Evolutionary conservation across 768 basidiomycete species (phyloP), one percentile per base, ranked within the genome.

Genomic region (Tubosaeta sp.): DNA sequence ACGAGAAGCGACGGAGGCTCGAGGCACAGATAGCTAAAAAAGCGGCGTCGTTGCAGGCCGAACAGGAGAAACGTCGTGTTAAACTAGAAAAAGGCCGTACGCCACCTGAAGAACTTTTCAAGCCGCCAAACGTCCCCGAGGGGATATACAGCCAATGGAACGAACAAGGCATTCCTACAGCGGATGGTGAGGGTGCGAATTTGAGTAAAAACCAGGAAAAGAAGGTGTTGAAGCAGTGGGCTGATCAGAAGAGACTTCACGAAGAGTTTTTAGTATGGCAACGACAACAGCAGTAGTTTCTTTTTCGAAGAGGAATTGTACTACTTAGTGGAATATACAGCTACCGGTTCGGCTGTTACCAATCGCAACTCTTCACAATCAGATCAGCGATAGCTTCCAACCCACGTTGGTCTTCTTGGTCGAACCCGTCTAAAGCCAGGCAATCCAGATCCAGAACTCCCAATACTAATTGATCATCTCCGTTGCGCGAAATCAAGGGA

Each of bases 381-480:
- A 90, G 68, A 54, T 75, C 67, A 21, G 81, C 81, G 46, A 95
- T 87, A 58, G 70, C 77, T 71, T 90, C 84, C 53, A 96, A 66
- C 14, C 93, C 94, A n/a, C 64, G 66, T 62, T 74, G 72, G 67
- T 97, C 94, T 44, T 87, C 84, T 19, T 83, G 80, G 54, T 84
- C 77, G 61, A 95, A 97, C 3, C 83, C 91, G 6, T 63, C 70
- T 14, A 81, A 54, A 3, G 75, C 80, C 21, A 93, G 80, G 59
- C 90, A 94, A 64, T 96, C 94, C 39, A 97, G 72, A 70, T 97
- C 94, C 36, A 96, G 70, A 18, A 86, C 82, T n/a, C 83, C 83
- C 42, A 81, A 50, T 18, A 72, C 67, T 27, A 63, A 59, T 24
- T 64, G 61, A n/a, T 59, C 68, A 34, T 67, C 68, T 45, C 67